These are phyloP conservation scores for Mallotus japonicus DNA, from an alignment of 441 rosid genomes.

Conservation along the genomic window DNA sequence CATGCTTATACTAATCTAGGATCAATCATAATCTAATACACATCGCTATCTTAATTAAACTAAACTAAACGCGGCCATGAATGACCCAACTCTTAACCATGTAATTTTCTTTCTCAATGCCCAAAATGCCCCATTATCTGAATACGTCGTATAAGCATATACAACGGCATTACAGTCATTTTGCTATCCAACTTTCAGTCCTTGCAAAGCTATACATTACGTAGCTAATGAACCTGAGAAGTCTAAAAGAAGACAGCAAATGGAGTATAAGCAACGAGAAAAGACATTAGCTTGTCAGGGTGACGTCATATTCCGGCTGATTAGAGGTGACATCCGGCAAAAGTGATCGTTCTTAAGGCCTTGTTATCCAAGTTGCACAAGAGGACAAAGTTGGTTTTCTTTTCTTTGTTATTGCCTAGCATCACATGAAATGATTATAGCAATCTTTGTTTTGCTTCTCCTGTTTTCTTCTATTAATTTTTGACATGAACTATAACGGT, in stretches of 20 bases:
- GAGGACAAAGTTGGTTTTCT: background rate
- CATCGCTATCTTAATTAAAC: background rate
- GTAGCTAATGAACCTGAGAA: conserved; percentile 16
- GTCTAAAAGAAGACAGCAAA: conserved; percentile 22
- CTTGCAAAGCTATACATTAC: conserved; percentile 24
- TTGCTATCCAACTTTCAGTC: background rate
- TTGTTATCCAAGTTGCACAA: background rate
- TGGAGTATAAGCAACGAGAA: conserved; percentile 37
- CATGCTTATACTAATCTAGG: background rate
- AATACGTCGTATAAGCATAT: background rate
- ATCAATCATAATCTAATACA: background rate
- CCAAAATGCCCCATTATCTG: conserved; percentile 22
- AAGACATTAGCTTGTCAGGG: conserved; percentile 19
- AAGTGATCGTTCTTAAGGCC: conserved; percentile 12
- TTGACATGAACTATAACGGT: background rate
- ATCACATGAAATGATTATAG: background rate
- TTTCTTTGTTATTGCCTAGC: background rate
- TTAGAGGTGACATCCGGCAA: conserved; percentile 7
- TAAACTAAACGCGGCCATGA: background rate
- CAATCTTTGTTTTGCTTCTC: background rate
- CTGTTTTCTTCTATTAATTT: background rate
- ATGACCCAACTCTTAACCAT: conserved; percentile 1
- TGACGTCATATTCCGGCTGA: conserved; percentile 22
- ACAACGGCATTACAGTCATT: conserved; percentile 28
- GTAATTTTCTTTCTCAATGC: background rate